These are phyloP conservation scores for Dillenia suffruticosa DNA, from an alignment of 164 flowering plant genomes.

Conservation along the genomic window DNA sequence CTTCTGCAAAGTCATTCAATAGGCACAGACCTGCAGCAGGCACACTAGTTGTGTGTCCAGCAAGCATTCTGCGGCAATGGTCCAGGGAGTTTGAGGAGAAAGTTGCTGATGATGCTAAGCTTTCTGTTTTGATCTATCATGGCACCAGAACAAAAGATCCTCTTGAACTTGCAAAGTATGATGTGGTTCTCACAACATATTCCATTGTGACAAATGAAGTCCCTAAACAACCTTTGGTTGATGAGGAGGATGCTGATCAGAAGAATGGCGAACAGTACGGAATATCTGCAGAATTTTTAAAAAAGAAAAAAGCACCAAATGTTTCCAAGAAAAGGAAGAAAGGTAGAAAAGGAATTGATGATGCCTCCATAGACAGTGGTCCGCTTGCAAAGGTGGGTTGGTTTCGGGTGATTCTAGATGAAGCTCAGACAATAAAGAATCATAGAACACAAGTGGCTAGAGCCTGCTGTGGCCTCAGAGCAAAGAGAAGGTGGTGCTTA, in stretches of 20 bases:
- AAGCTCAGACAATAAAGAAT: constrained; percentile 97
- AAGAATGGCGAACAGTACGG: constrained; percentile 54
- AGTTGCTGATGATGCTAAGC: constrained; percentile 59
- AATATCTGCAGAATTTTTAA: constrained; percentile 65
- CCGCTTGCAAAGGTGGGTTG: constrained; percentile 83
- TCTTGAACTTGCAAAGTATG: constrained; percentile 71
- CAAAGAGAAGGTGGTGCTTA: constrained; percentile 96
- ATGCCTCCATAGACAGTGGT: constrained; percentile 50
- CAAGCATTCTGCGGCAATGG: constrained; percentile 97
- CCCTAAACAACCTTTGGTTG: constrained; percentile 83
- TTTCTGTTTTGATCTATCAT: constrained; percentile 76
- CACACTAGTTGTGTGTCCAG: constrained; percentile 95
- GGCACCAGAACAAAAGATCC: constrained; percentile 84
- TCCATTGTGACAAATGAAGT: constrained; percentile 90
- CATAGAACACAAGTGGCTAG: constrained; percentile 94
- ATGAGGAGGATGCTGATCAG: constrained; percentile 72
- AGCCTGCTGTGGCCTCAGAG: constrained; percentile 95
- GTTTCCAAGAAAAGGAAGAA: constrained; percentile 59
- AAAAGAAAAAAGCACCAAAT: constrained; percentile 46
- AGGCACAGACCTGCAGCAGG: constrained; percentile 78
- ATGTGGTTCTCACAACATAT: constrained; percentile 94
- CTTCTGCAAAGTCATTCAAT: constrained; percentile 24
- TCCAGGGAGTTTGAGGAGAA: constrained; percentile 84
- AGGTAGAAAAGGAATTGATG: constrained; percentile 46
- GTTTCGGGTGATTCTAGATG: constrained; percentile 91